These are phyloP conservation scores for Colletotrichum sp. DNA, from an alignment of 2,329 filamentous ascomycete species.

Conservation along the genomic window DNA sequence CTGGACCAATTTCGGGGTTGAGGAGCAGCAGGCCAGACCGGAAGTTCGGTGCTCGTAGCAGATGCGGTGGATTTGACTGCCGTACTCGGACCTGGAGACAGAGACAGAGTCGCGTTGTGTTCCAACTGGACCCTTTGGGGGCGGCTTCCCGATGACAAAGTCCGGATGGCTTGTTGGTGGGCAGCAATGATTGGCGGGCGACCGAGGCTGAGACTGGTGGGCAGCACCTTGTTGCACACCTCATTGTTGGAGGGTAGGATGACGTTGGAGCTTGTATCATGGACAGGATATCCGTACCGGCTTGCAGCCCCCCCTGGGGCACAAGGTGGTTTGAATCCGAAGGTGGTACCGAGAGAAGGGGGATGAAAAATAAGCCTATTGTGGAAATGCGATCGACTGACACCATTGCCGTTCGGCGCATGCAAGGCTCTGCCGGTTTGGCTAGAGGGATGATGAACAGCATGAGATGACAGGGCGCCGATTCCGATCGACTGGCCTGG, in stretches of 20 bases:
- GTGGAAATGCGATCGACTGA: slow-evolving; percentile 10
- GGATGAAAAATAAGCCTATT: neutral
- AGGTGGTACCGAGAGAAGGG: neutral
- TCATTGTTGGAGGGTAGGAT: neutral
- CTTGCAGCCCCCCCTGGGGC: neutral
- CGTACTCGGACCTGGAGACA: slow-evolving; percentile 9
- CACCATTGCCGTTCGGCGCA: slow-evolving; percentile 1
- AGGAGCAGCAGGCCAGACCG: neutral
- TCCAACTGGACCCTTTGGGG: slow-evolving; percentile 12
- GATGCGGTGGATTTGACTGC: neutral
- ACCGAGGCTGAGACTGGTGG: slow-evolving; percentile 9
- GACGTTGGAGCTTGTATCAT: slow-evolving; percentile 3
- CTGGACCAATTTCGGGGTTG: neutral
- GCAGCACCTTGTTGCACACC: slow-evolving; percentile 1
- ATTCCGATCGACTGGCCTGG: neutral
- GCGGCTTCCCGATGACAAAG: neutral
- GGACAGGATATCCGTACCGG: neutral
- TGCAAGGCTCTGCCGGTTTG: slow-evolving; percentile 1
- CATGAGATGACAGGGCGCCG: slow-evolving; percentile 2
- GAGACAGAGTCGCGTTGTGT: neutral
- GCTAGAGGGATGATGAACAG: neutral
- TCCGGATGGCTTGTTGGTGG: neutral
- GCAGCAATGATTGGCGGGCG: neutral
- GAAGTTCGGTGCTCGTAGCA: neutral
- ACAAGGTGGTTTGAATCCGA: neutral